Base-by-base conservation (phyloP, 371 early-diverging fungal species). In the Blakeslea trispora region DNA sequence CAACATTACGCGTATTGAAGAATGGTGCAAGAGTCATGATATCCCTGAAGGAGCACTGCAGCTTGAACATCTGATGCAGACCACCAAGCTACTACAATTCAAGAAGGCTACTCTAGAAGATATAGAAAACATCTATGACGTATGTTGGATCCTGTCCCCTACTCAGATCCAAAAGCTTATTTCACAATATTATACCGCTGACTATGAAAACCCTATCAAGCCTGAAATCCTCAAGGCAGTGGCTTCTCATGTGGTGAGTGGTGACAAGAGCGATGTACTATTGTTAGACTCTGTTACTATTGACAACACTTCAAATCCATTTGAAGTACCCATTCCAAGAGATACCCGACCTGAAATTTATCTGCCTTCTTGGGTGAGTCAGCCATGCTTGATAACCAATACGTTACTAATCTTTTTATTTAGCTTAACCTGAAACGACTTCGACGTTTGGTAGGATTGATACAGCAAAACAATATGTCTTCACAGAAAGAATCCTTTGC, bases 141-240 rank as follows among this genome's bases (percentile, higher is more conserved):
- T 95, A 35, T 97, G 97, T 75, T 94, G 93, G 86, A 81, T 95
- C 67, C 79, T 98, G 48, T 95, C 93, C 57, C 90, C 94, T 3
- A 88, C 92, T 1, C 97, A 97, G 72, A 92, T 97, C 67, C 94
- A 95, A 73, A 97, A 97, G 78, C 73, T 99, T 35, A 88, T 98
- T 21, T 87, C 91, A 42, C 83, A 81, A 66, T 92, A 90, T 71
- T 86, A 83, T 42, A 81, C 82, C 59, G 82, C 87, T 5, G 91
- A 91, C 61, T 91, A 90, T 65, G 90, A 91, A 75, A 92, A 91
- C 63, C 92, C 91, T 10, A 86, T 97, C 11, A 87, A 90, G 18
- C 89, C 92, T 6, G 94, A 93, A 39, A 85, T 98, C 41, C 74
- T 97, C 61, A 89, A 90, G 63, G 94, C 92, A 23, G 94, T 97